A percentile compares a stretch with the other conserved stretches of the same genome.
These are phyloP conservation scores for Podaxis sp. DNA, from an alignment of 768 basidiomycete genomes.

Conservation along the genomic window DNA sequence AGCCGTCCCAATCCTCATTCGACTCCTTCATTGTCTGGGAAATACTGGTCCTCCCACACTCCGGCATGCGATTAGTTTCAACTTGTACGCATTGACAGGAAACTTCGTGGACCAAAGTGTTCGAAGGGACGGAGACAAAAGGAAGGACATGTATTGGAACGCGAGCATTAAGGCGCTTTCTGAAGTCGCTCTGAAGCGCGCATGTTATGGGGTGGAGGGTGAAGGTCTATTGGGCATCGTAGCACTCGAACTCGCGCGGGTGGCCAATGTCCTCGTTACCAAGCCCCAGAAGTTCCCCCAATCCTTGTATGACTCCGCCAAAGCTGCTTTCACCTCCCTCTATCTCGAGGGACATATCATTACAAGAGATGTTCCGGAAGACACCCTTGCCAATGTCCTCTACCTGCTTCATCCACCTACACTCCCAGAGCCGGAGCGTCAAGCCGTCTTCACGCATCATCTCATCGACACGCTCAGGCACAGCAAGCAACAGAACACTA, in stretches of 20 bases:
- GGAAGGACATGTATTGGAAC: constrained; percentile 30
- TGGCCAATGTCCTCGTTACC: constrained; percentile 31
- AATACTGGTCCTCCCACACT: constrained; percentile 28
- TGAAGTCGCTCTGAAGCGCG: constrained; percentile 29
- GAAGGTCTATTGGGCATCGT: constrained; percentile 29
- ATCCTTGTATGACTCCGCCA: constrained; percentile 26
- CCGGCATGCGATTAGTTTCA: constrained; percentile 31
- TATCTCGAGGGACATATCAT: constrained; percentile 34
- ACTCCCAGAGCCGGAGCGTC: constrained; percentile 24
- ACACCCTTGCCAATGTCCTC: constrained; percentile 34
- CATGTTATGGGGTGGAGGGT: constrained; percentile 31
- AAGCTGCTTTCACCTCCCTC: constrained; percentile 35
- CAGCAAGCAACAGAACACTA: constrained; percentile 31
- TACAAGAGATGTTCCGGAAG: constrained; percentile 29
- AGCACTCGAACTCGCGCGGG: constrained; percentile 31
- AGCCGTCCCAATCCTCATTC: constrained; percentile 35
- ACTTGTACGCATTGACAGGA: constrained; percentile 31
- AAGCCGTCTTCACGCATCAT: constrained; percentile 29
- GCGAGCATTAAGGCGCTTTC: constrained; percentile 35
- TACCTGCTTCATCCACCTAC: constrained; percentile 35
- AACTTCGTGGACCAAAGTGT: constrained; percentile 25
- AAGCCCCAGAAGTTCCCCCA: constrained; percentile 29
- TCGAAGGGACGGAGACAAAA: constrained; percentile 29
- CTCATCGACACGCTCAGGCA: constrained; percentile 30
- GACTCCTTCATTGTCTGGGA: constrained; percentile 31